Base-by-base conservation (phyloP, 2,329 filamentous ascomycete species). In the Myrmaecium sp. region DNA sequence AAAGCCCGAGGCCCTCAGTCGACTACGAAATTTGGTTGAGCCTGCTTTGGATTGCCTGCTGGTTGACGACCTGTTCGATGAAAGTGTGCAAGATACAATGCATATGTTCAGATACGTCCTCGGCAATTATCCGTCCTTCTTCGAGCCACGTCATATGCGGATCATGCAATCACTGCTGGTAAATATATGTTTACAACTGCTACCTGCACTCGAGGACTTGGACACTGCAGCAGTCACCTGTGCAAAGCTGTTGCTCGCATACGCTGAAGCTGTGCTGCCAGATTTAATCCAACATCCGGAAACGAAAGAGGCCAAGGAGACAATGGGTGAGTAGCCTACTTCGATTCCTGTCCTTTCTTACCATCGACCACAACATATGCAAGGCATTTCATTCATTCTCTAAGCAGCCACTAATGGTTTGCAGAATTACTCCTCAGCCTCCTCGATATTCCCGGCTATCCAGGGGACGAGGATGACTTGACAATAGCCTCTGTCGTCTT, bases 401-500 rank as follows among this genome's bases (percentile, higher is more conserved):
- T n/a, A n/a, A n/a, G n/a, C n/a, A n/a, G n/a, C n/a, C 13, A 14
- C 29, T 33, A 20, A 33, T 16, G 6, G 4, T 12, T 8, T 7
- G 11, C 13, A 51, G 47, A 43, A 6, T 64, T 60, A 17, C 56
- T 80, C n/a, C 69, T 66, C 32, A 68, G 70, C 4, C 60, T 89
- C 4, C 57, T 84, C 14, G 63, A 63, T 12, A 66, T 71, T 8
- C 58, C 69, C 8, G 78, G 79, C 2, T 65, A 69, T 38, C 68
- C 76, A 1, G 71, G 74, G 2, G 66, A 66, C 4, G 78, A 86
- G 29, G 77, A 89, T 40, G 72, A 69, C 35, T 69, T 83, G 7
- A 83, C 81, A 29, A 66, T 78, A 1, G 67, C 71, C 2, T 69
- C 74, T 1, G 61, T 86, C 9, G 79, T 89, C 40, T 86, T 89